phyloP scores from a whole-genome alignment of 176 grass and related monocot genomes.

The Juncus effusus region DNA sequence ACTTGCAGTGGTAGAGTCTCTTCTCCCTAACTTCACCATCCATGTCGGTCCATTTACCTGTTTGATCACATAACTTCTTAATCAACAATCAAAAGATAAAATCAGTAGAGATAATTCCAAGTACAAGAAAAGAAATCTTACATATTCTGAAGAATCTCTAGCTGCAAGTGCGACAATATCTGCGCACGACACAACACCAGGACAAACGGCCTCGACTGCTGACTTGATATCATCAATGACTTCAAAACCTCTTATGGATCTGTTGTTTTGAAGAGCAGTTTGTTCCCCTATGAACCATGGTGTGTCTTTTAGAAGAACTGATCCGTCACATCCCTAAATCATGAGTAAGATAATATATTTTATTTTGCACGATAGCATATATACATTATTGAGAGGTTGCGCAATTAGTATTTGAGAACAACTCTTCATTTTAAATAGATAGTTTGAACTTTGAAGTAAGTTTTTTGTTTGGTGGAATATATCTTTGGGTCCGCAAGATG shows the following conservation, averaged over 20 bases:
- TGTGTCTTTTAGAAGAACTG: no score
- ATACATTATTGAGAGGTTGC: no score
- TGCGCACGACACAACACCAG: constrained; percentile 5
- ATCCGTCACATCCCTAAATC: no score
- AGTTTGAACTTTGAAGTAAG: no score
- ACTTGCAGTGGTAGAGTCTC: not conserved
- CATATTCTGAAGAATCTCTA: constrained; percentile 18
- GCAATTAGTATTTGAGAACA: no score
- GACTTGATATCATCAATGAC: constrained; percentile 13
- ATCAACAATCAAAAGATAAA: not conserved
- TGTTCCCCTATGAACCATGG: no score
- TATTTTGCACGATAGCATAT: no score
- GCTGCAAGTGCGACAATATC: constrained; percentile 4
- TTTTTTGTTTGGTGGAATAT: no score
- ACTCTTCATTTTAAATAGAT: no score
- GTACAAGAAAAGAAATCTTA: not conserved
- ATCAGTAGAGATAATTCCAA: constrained; percentile 39
- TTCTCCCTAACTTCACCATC: no score
- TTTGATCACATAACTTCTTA: constrained; percentile 13
- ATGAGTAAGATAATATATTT: no score
- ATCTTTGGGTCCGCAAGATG: no score
- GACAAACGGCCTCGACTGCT: not conserved
- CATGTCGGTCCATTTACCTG: not conserved
- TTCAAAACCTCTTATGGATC: constrained; percentile 9
- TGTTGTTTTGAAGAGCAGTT: not conserved